Conservation (phyloP, 495 filamentous ascomycete genomes). For the Gamarada debralockiae region DNA sequence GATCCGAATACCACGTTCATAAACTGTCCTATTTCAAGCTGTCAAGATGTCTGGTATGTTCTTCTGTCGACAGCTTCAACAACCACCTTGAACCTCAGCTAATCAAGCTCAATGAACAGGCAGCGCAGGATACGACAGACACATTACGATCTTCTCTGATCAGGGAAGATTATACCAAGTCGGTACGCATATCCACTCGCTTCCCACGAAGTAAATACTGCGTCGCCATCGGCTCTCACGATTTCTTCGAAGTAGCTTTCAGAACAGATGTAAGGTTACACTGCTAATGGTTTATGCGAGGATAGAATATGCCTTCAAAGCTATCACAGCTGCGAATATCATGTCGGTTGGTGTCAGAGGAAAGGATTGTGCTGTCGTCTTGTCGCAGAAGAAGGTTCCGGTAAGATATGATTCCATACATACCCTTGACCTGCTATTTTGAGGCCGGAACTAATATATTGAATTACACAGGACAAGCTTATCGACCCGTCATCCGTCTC, state of each 20-base stretch:
- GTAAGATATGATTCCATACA: constrained; percentile 59
- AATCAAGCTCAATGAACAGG: constrained; percentile 45
- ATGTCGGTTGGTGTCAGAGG: constrained; percentile 94
- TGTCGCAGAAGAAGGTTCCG: constrained; percentile 99
- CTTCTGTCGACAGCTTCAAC: constrained; percentile 3
- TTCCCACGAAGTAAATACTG: background rate
- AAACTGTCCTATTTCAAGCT: constrained; percentile 3
- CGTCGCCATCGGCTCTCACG: background rate
- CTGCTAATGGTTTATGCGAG: constrained; percentile 2
- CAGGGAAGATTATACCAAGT: constrained; percentile 98
- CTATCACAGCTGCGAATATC: constrained; percentile 97
- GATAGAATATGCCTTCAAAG: constrained; percentile 99
- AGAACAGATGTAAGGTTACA: background rate
- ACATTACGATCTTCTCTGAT: constrained; percentile 99
- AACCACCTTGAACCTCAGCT: constrained; percentile 10
- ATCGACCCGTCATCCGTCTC: constrained; percentile 97
- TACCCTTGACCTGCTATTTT: constrained; percentile 19
- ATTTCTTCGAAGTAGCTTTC: background rate
- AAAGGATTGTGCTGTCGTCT: constrained; percentile 93
- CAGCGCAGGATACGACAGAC: constrained; percentile 94
- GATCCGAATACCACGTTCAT: background rate
- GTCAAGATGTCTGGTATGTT: constrained; percentile 36
- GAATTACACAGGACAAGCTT: constrained; percentile 77
- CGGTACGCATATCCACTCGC: constrained; percentile 50
- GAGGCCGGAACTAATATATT: constrained; percentile 26